Evolutionary conservation across 1,139 yeast species (phyloP), one percentile per base, ranked within the genome.

Genomic region (Taphrina deformans): DNA sequence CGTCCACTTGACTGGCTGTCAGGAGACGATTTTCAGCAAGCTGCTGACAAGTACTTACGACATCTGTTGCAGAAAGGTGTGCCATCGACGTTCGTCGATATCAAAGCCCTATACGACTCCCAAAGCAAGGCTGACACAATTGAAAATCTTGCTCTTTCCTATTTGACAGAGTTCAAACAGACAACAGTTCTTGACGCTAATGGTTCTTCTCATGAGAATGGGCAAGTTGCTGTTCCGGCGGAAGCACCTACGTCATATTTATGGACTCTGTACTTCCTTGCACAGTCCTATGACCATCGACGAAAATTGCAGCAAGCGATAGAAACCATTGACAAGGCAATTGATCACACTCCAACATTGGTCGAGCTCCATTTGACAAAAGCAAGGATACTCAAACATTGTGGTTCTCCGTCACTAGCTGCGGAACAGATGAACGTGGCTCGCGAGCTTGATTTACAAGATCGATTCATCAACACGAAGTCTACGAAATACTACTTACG

Each of bases 381-480:
- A 73, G 97, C 96, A 2, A 83, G 96, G 72, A 81, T 93, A 53
- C 78, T 84, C 69, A 91, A 91, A 75, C 93, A 89, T 71, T 76
- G 80, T 60, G 91, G 91, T 18, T 80, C 86, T 66, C 71, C 82
- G 45, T 73, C 70, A 0, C 81, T 79, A 35, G 98, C 98, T 3
- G 83, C 88, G 16, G 81, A 81, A 12, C 74, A 80, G 38, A 84
- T 91, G 83, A 83, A 87, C 68, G 81, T 80, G 65, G 97, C 96
- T 2, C 83, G 97, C 70, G 75, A 80, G 66, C 77, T 88, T 67
- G 97, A 95, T 73, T 80, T 88, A 67, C 96, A 90, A 75, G 99
- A 93, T 75, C 81, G 99, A 70, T 93, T 89, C 74, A 84, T 93
- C 73, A 95, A 93, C 76, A 85, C 96, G 66, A 92, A 91, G 74